Evolutionary conservation across 805 yeast genomes (phyloP), one percentile per base, ranked within the genome.

Genomic region (Cyberlindnera mississippiensis): DNA sequence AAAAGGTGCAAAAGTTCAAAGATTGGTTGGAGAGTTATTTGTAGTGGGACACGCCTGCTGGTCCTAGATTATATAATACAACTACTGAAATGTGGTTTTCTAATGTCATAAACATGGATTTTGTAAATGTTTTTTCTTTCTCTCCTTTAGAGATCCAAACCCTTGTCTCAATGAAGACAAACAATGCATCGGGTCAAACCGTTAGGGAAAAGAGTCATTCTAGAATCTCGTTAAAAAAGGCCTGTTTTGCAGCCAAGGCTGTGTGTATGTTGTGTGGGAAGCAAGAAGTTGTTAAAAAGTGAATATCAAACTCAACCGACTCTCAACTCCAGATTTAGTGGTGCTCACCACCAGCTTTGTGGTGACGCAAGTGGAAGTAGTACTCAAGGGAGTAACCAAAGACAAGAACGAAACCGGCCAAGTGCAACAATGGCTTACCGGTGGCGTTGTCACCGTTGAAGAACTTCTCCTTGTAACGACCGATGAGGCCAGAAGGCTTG

Each of bases 361-460:
- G 77, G 60, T 76, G 81, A 61, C 80, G 71, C 62, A 77, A 79
- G 74, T 91, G 97, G 81, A 87, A 79, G 75, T 82, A 85, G 80
- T 90, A 90, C 73, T 90, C 96, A 72, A 87, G 73, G 51, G 88
- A 75, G 84, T 90, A 90, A 60, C 97, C 96, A 46, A 85, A 71
- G 51, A 76, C 64, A 55, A 87, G 65, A 66, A 88, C 66, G 64
- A 76, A 77, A 44, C 76, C 60, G 48, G 88, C 83, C 55, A 82
- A 71, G 71, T 89, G 96, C 56, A 86, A 61, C 59, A 86, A 72
- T 63, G 95, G 95, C 66, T 76, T 80, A 64, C 89, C 95, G 38
- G 86, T 73, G 52, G 90, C 91, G 60, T 85, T 83, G 53, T 80
- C 87, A 56, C 85, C 88, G 60, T 84, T 85, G 60, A 85, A 83